Evolutionary conservation across 805 yeast genomes (phyloP).

Genomic region (Clavispora santaluciae): DNA sequence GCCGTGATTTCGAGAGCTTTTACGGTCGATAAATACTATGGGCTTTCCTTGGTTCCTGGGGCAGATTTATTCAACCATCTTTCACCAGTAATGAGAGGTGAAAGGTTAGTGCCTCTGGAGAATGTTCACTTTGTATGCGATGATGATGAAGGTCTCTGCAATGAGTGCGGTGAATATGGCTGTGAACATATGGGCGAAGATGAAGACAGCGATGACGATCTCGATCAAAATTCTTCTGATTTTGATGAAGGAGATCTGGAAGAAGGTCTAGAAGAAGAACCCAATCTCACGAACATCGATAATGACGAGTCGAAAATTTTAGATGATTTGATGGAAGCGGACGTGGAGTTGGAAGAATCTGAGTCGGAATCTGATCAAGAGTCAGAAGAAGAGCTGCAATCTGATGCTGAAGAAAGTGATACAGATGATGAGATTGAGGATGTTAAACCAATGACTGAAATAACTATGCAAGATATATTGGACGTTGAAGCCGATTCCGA

Average conservation of each 20-base stretch:
- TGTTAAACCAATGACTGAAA: constrained; percentile 16
- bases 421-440: constrained; percentile 17
- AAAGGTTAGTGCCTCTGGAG: constrained; percentile 32
- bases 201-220: constrained; percentile 6
- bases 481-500: constrained; percentile 21
- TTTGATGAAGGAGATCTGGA: constrained; percentile 7
- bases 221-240: constrained; percentile 9
- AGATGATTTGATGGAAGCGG: constrained; percentile 1
- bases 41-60: constrained; percentile 77
- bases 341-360: not conserved
- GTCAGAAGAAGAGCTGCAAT: constrained; percentile 10
- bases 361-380: not conserved
- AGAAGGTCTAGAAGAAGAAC: not conserved
- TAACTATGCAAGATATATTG: constrained; percentile 27
- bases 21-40: constrained; percentile 70
- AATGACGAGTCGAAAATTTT: constrained; percentile 13
- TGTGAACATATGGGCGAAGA: constrained; percentile 12
- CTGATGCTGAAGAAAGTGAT: not conserved
- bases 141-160: constrained; percentile 16
- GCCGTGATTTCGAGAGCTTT: constrained; percentile 76
- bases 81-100: constrained; percentile 25
- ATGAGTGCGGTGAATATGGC: constrained; percentile 15
- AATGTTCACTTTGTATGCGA: constrained; percentile 39
- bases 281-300: no score
- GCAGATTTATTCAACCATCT: constrained; percentile 86